Conservation (phyloP, 1,284 basidiomycete genomes). For the Schizophyllum amplum region DNA sequence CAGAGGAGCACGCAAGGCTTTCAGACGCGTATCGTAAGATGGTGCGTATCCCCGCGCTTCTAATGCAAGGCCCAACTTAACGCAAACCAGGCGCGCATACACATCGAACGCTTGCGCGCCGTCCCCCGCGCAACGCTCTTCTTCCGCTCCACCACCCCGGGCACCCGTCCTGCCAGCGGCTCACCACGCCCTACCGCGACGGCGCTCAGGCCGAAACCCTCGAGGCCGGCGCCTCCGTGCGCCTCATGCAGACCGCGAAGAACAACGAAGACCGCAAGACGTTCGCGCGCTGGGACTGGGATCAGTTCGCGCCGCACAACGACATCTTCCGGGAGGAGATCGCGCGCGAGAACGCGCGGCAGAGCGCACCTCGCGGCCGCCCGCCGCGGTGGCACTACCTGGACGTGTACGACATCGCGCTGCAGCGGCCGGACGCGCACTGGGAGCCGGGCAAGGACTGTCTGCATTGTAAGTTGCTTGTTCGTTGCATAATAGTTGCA, state of each 20-base stretch:
- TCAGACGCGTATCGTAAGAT: conserved; percentile 1
- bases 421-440: conserved; percentile 8
- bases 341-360: background rate
- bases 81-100: background rate
- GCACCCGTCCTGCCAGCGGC: conserved; percentile 4
- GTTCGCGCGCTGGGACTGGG: conserved; percentile 7
- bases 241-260: background rate
- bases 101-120: conserved; percentile 1
- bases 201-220: background rate
- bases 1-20: conserved; percentile 1
- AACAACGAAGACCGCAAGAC: background rate
- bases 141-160: conserved; percentile 7
- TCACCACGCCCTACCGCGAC: conserved; percentile 1
- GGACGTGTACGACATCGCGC: conserved; percentile 4
- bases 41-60: background rate
- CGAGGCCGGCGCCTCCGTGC: conserved; percentile 2
- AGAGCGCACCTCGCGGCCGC: background rate
- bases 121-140: conserved; percentile 4
- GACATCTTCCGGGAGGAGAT: conserved; percentile 1
- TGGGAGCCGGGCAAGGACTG: conserved; percentile 6
- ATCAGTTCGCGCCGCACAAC: conserved; percentile 6
- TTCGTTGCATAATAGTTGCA: background rate
- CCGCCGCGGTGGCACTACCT: conserved; percentile 5
- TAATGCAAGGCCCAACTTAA: background rate
- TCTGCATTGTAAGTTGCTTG: conserved; percentile 6